These are phyloP conservation scores for Dothistroma pini DNA, from an alignment of 2,329 filamentous ascomycete species.

Conservation along the genomic window DNA sequence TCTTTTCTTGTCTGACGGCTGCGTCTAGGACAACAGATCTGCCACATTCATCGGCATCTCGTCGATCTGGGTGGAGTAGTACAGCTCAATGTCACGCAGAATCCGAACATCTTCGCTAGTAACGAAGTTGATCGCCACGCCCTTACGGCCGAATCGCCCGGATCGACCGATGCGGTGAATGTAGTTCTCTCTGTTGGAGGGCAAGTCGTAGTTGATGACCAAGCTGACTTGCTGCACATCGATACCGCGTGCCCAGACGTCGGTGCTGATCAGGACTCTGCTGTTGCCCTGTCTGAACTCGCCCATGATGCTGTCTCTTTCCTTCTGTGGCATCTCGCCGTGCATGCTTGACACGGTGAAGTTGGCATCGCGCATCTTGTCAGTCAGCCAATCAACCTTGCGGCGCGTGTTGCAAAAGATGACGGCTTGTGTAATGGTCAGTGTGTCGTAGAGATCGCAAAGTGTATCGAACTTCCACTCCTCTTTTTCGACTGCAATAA, in stretches of 20 bases:
- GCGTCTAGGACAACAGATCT: constrained; percentile 34
- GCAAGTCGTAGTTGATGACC: constrained; percentile 98
- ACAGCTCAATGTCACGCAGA: constrained; percentile 93
- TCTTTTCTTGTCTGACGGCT: neutral
- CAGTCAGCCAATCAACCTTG: constrained; percentile 99
- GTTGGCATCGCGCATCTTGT: constrained; percentile 99
- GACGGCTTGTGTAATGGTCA: constrained; percentile 97
- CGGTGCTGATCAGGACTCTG: constrained; percentile 92
- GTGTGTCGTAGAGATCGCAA: constrained; percentile 96
- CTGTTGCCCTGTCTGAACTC: constrained; percentile 97
- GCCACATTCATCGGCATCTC: constrained; percentile 92
- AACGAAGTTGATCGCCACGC: constrained; percentile 99
- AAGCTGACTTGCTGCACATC: constrained; percentile 97
- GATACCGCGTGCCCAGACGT: constrained; percentile 97
- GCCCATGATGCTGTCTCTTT: constrained; percentile 98
- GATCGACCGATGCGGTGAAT: constrained; percentile 97
- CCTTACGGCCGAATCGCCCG: constrained; percentile 93
- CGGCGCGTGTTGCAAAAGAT: constrained; percentile 99
- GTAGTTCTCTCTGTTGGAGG: constrained; percentile 98
- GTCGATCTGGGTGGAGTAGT: constrained; percentile 95
- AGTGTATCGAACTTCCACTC: constrained; percentile 99
- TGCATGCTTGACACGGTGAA: constrained; percentile 99
- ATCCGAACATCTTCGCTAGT: constrained; percentile 98
- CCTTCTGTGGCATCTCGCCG: constrained; percentile 97
- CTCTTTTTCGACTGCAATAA: constrained; percentile 98